phyloP scores from a whole-genome alignment of 768 basidiomycete species.

The Thelephora aurantiotincta region DNA sequence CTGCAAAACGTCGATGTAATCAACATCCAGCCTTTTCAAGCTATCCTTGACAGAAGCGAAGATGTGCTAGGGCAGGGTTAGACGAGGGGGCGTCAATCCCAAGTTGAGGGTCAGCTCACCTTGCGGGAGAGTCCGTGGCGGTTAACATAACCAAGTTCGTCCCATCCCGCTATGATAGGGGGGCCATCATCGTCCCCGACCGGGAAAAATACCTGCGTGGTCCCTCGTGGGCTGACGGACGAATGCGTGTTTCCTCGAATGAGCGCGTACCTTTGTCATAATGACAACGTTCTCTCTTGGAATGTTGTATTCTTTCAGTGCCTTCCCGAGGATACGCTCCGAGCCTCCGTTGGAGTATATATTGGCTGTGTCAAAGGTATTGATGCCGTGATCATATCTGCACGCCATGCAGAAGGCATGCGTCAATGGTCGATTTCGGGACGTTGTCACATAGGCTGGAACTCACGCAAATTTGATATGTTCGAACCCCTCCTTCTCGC shows the following conservation, averaged over 20 bases:
- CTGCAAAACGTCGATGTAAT: constrained; percentile 63
- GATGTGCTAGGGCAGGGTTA: constrained; percentile 24
- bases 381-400: constrained; percentile 27
- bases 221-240: neutral
- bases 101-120: constrained; percentile 10
- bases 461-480: constrained; percentile 30
- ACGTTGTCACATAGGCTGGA: too few species aligned
- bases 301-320: constrained; percentile 28
- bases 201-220: neutral
- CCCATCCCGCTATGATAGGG: neutral
- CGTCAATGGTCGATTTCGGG: neutral
- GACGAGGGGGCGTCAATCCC: neutral
- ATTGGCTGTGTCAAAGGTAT: constrained; percentile 24
- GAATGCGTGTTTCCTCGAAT: too few species aligned
- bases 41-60: constrained; percentile 42
- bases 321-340: constrained; percentile 32
- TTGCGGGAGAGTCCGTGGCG: constrained; percentile 19
- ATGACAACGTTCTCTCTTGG: constrained; percentile 36
- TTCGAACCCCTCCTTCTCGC: constrained; percentile 20
- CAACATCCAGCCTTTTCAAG: constrained; percentile 49
- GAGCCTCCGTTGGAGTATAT: constrained; percentile 27
- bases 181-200: neutral
- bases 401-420: neutral
- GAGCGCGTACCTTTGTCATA: constrained; percentile 27
- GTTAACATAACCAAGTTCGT: constrained; percentile 18